Percentiles rank a stretch among this genome's conserved stretches.
Conservation (phyloP, 306 rosid genomes). For the Aeschynomene evenia region DNA sequence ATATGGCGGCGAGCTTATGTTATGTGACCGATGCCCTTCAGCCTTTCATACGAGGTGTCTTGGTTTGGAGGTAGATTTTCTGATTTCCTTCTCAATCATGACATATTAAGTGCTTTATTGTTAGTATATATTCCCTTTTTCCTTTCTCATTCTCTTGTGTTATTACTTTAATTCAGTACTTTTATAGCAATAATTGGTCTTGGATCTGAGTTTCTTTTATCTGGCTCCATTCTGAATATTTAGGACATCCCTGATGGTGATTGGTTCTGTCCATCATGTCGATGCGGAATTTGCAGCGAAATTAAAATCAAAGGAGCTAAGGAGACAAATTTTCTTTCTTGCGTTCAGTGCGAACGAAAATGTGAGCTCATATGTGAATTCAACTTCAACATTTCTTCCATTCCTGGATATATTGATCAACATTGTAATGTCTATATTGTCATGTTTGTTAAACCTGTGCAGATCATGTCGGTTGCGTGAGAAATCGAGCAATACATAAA, state of each 20-base stretch:
- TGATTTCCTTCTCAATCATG: conserved; percentile 20
- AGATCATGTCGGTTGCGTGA: conserved; percentile 70
- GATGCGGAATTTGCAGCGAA: conserved; percentile 64
- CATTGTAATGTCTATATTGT: conserved; percentile 3
- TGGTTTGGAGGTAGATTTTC: conserved; percentile 59
- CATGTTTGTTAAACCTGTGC: conserved; percentile 32
- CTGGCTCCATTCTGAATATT: conserved; percentile 27
- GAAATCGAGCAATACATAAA: conserved; percentile 24
- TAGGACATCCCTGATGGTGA: conserved; percentile 88
- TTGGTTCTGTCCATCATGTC: conserved; percentile 87
- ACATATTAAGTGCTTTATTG: conserved; percentile 8
- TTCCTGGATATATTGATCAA: background rate
- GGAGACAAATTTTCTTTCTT: conserved; percentile 41
- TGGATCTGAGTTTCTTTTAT: conserved; percentile 27
- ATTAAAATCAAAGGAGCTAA: conserved; percentile 32
- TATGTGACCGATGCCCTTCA: conserved; percentile 87
- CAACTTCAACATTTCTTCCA: conserved; percentile 22
- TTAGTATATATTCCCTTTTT: conserved; percentile 27
- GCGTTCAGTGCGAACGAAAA: conserved; percentile 76
- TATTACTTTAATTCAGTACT: conserved; percentile 8
- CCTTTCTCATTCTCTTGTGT: background rate
- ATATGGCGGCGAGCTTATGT: conserved; percentile 75
- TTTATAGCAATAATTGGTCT: conserved; percentile 11
- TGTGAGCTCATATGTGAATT: conserved; percentile 46
- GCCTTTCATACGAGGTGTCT: conserved; percentile 70